Percentiles rank a stretch among this genome's conserved stretches.
phyloP scores from a whole-genome alignment of 768 basidiomycete genomes.

The Amanita pallidorosea region DNA sequence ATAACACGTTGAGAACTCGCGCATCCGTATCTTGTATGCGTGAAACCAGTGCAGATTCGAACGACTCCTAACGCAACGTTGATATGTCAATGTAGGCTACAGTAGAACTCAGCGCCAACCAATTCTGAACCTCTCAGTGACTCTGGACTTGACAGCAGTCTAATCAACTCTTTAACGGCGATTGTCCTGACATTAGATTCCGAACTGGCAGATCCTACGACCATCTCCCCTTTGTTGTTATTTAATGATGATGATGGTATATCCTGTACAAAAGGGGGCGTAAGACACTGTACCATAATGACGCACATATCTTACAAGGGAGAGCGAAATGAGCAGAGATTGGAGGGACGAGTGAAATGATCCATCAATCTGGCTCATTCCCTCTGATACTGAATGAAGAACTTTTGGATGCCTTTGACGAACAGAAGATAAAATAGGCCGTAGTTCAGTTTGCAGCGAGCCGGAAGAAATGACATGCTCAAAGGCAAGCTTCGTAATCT shows the following conservation, averaged over 20 bases:
- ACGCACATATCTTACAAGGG: slow-evolving; percentile 30
- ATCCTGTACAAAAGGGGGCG: background rate
- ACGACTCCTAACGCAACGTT: slow-evolving; percentile 30
- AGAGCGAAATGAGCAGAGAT: slow-evolving; percentile 47
- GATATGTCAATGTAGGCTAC: background rate
- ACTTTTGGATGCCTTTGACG: slow-evolving; percentile 50
- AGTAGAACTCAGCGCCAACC: slow-evolving; percentile 21
- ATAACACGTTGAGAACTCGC: slow-evolving; percentile 60
- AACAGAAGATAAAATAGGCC: slow-evolving; percentile 38
- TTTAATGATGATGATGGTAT: slow-evolving; percentile 1
- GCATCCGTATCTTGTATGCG: slow-evolving; percentile 57
- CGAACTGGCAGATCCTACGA: slow-evolving; percentile 50
- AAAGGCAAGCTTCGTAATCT: slow-evolving; percentile 18
- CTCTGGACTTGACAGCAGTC: slow-evolving; percentile 20
- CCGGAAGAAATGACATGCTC: slow-evolving; percentile 16
- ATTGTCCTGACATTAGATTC: slow-evolving; percentile 47
- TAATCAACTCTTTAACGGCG: slow-evolving; percentile 49
- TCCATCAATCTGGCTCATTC: slow-evolving; percentile 16
- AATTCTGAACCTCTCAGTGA: slow-evolving; percentile 25
- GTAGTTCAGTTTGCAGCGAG: slow-evolving; percentile 4
- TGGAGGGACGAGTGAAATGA: slow-evolving; percentile 33
- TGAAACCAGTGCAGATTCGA: slow-evolving; percentile 54
- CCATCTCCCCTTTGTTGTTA: slow-evolving; percentile 13
- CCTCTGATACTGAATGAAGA: background rate
- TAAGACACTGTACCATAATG: background rate